Base-by-base conservation (phyloP, 345 rosid genomes). In the Populus nigra region DNA sequence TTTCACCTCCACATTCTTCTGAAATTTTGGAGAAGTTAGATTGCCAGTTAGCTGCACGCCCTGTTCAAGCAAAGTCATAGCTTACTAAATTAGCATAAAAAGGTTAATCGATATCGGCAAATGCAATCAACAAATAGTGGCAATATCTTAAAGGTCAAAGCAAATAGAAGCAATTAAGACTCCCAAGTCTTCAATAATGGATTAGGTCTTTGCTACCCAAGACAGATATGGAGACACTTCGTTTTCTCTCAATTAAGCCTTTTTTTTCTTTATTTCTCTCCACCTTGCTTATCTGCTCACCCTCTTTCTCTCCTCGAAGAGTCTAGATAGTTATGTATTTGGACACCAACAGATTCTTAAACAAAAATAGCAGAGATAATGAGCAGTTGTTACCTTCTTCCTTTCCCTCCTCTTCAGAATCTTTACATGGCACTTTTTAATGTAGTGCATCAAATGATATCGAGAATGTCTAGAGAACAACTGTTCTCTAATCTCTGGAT, bases 391-490 rank as follows among this genome's bases (percentile, higher is more conserved):
- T 73, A 73, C 81, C 81, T 82, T 82, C 76, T 93, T 89, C 90
- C 86, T 93, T 80, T 90, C 98, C 86, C 88, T 91, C 76, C 98
- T 90, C 78, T 92, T 96, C 35, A 96, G 89, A 57, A 96, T 93
- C 95, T 96, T 96, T 78, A 93, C 78, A 83, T 96, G 99, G 76
- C 97, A 93, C 63, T 96, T 96, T 71, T 96, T 96, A 67, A 93
- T 92, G 79, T 96, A 96, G 76, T 96, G 99, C 85, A 94, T 93
- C 87, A 96, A 84, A 85, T 96, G 99, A 85, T 93, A 96, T 7
- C 91, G 84, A 31, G 98, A 90, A 88, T 96, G 97, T 76, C 89
- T 88, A 15, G 97, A 86, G 81, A 88, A 90, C 45, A 93, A 79
- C 29, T 90, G 90, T 31, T 89, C 95, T 78, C 87, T 91, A 59